phyloP scores from a whole-genome alignment of 2,329 filamentous ascomycete genomes.

The Aspergillus sergii region DNA sequence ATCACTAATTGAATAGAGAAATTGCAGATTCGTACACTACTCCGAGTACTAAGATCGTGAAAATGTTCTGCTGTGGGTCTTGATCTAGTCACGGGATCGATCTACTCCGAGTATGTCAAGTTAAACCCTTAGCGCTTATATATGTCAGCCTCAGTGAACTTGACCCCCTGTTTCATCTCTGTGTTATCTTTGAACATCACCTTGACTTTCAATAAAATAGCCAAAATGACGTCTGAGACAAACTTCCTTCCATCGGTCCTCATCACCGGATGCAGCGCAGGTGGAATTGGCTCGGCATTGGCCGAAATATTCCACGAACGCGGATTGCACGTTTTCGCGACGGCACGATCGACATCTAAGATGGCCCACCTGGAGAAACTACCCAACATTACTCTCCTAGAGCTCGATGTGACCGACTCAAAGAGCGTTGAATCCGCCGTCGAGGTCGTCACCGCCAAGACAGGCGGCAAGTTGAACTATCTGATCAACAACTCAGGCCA shows the following conservation, averaged over 20 bases:
- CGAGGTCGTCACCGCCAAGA: constrained; percentile 25
- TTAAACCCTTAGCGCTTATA: too few relatives aligned
- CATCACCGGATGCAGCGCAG: constrained; percentile 44
- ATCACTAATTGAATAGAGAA: too few relatives aligned
- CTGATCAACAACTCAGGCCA: constrained; percentile 50
- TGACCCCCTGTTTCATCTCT: too few relatives aligned
- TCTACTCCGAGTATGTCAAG: too few relatives aligned
- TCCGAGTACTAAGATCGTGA: too few relatives aligned
- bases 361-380: constrained; percentile 27
- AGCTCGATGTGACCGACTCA: constrained; percentile 35
- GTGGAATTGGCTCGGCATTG: constrained; percentile 44
- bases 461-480: constrained; percentile 39
- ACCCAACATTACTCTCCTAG: constrained; percentile 29
- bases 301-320: constrained; percentile 37
- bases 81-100: too few relatives aligned
- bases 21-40: too few relatives aligned
- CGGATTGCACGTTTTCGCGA: constrained; percentile 44
- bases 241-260: constrained; percentile 26
- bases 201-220: neutral
- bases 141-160: too few relatives aligned
- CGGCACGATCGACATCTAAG: constrained; percentile 37
- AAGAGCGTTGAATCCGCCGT: constrained; percentile 33
- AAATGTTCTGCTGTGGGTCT: too few relatives aligned
- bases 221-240: neutral
- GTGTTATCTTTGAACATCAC: too few relatives aligned